Conservation (phyloP, 345 rosid species). For the Iberis pinnata region DNA sequence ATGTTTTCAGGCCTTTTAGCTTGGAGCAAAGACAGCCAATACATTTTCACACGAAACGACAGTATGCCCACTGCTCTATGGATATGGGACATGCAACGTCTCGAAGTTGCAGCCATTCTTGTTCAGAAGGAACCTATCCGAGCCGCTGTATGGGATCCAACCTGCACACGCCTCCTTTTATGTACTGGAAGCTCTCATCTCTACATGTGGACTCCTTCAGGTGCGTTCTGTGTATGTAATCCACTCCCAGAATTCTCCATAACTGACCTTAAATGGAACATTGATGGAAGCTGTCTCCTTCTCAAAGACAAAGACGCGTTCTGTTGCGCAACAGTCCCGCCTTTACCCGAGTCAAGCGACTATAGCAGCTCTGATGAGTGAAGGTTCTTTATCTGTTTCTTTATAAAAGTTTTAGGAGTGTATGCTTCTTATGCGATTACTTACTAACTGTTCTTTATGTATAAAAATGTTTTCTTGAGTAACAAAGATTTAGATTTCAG, state of each 20-base stretch:
- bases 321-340: constrained; percentile 76
- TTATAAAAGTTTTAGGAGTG: constrained; percentile 17
- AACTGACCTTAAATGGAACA: constrained; percentile 81
- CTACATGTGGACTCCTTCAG: constrained; percentile 92
- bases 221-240: constrained; percentile 77
- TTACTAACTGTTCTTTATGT: constrained; percentile 20
- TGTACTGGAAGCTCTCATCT: constrained; percentile 89
- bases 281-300: constrained; percentile 83
- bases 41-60: constrained; percentile 77
- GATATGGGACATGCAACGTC: constrained; percentile 85
- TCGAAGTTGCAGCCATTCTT: constrained; percentile 83
- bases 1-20: constrained; percentile 64
- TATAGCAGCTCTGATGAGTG: constrained; percentile 88
- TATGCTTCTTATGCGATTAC: too few relatives aligned
- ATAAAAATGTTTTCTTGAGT: too few relatives aligned
- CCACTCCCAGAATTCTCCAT: constrained; percentile 66
- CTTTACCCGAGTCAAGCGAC: constrained; percentile 69
- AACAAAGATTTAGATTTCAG: too few relatives aligned
- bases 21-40: constrained; percentile 91
- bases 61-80: constrained; percentile 85
- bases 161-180: constrained; percentile 66
- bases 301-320: constrained; percentile 88
- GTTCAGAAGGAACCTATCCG: constrained; percentile 85
- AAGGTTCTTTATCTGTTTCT: constrained; percentile 17
- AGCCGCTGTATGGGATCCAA: constrained; percentile 89